Base-by-base conservation (phyloP, 2,329 filamentous ascomycete genomes). In the Blumeriella jaapii region DNA sequence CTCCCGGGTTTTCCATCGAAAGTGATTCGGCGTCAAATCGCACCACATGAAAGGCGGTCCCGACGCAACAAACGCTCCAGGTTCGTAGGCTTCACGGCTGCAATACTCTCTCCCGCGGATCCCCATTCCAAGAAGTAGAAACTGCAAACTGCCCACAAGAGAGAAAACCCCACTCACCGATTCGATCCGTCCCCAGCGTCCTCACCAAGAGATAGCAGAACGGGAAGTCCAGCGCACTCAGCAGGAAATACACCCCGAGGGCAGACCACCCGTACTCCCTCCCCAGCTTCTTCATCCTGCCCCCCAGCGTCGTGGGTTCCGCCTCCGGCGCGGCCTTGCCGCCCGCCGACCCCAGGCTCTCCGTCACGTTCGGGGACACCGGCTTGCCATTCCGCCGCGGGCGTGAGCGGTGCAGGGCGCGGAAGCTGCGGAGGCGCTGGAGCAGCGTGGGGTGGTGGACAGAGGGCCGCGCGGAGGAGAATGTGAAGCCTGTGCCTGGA, bases 201-300 rank as follows among this genome's bases (percentile, higher is more conserved):
- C 79, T 73, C 29, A 98, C 91, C 7, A 91, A 74, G 36, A 93
- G 61, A 62, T 94, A 98, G 62, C 89, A 96, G 56, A 96, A 83
- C 0, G 91, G 91, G 47, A 96, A 93, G 61, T 98, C 91, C 33
- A 94, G 62, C 23, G 82, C 80, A 26, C 82, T 87, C 36, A 98
- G 62, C 1, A 67, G 68, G 8, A 95, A 60, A 59, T 98, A 98
- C 10, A 98, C 83, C n/a, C 86, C 89, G 4, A 95, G 60, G 1
- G 87, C 87, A 3, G 82, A 72, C 85, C 87, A 96, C 25, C 91
- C 91, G 59, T 98, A 98, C 59, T 96, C 89, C 45, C 79, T 77
- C 2, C 81, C 86, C 29, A 98, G 71, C 55, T 83, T 85, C 60
- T 79, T 86, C 55, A 96, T 63, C 13, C 49, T 41, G 6, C 42